A percentile compares a stretch with the other conserved stretches of the same genome.
These are phyloP conservation scores for Malus hybrid DNA, from an alignment of 331 rosid genomes.

Conservation along the genomic window DNA sequence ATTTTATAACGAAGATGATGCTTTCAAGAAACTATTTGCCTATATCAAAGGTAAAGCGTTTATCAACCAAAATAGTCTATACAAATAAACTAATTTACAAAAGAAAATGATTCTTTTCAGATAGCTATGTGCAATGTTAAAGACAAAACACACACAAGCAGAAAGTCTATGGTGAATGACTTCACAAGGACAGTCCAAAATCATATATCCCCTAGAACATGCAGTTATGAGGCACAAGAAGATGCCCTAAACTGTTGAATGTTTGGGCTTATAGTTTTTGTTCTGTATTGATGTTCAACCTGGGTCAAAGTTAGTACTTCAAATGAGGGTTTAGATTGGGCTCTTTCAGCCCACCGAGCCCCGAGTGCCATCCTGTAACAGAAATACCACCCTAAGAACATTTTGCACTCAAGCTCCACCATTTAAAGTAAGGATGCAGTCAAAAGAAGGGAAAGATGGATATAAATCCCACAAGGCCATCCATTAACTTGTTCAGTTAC, in stretches of 20 bases:
- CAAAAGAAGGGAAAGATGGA: background rate
- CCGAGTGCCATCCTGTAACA: background rate
- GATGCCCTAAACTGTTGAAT: background rate
- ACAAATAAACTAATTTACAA: background rate
- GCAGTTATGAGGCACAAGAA: background rate
- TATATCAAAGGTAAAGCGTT: background rate
- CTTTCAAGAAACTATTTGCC: background rate
- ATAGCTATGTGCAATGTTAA: background rate
- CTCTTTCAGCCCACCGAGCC: background rate
- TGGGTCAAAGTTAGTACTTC: background rate
- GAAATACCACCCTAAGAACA: background rate
- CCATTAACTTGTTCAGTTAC: background rate
- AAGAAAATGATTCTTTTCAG: background rate
- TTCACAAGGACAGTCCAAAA: background rate
- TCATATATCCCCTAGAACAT: background rate
- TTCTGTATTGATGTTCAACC: background rate
- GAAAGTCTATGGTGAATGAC: background rate
- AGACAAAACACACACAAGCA: background rate
- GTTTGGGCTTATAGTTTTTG: background rate
- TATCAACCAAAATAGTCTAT: background rate
- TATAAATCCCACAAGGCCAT: background rate
- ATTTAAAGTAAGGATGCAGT: background rate
- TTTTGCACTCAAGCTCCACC: background rate
- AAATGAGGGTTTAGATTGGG: background rate
- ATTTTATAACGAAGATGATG: background rate